These are phyloP conservation scores for Trichoderma oligosporum DNA, from an alignment of 2,329 filamentous ascomycete species.

Conservation along the genomic window DNA sequence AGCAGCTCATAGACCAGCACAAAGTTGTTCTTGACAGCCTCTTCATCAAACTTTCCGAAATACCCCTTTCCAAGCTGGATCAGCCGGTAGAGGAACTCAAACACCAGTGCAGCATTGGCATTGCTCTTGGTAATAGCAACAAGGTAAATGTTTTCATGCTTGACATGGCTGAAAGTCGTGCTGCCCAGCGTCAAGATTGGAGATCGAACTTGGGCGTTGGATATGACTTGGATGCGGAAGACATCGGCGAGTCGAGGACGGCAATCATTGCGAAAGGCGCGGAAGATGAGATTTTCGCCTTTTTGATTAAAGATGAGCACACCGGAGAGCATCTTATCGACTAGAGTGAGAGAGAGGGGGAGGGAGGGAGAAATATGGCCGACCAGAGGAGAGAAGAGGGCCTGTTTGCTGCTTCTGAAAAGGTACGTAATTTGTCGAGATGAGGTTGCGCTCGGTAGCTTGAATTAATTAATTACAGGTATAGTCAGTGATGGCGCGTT, in stretches of 20 bases:
- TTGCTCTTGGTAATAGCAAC: conserved; percentile 98
- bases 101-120: conserved; percentile 95
- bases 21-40: conserved; percentile 99
- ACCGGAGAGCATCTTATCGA: conserved; percentile 84
- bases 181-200: conserved; percentile 95
- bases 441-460: conserved; percentile 1
- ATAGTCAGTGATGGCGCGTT: conserved; percentile 9
- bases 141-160: conserved; percentile 98
- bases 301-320: conserved; percentile 99
- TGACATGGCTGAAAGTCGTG: conserved; percentile 99
- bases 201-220: conserved; percentile 93
- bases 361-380: no score
- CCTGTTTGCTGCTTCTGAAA: not conserved
- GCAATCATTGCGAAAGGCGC: conserved; percentile 97
- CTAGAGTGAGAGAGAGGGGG: not conserved
- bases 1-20: conserved; percentile 96
- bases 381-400: not conserved
- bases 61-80: conserved; percentile 89
- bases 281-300: conserved; percentile 99
- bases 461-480: not conserved
- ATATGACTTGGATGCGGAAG: conserved; percentile 99
- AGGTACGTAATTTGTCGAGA: not conserved
- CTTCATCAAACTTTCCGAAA: conserved; percentile 98
- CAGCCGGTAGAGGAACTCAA: conserved; percentile 94
- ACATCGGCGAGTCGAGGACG: conserved; percentile 95